phyloP scores from a whole-genome alignment of 2,329 filamentous ascomycete species.

The Penicillium griseofulvum region DNA sequence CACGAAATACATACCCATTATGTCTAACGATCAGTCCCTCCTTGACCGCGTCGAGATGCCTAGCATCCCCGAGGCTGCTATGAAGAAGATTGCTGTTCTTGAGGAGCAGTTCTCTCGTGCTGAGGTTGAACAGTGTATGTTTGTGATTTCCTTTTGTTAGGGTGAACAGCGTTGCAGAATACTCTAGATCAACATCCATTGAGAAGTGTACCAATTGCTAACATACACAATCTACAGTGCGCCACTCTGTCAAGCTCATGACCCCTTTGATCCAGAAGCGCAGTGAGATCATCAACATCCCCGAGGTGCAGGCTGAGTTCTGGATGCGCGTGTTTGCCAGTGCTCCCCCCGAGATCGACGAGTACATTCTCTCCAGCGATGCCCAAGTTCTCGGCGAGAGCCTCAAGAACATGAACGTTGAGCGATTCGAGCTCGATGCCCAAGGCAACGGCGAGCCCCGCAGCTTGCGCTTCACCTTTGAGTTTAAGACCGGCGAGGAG shows the following conservation, averaged over 20 bases:
- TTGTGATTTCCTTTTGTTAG: background rate
- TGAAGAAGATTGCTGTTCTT: slow-evolving; percentile 66
- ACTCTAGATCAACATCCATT: background rate
- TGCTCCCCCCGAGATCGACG: slow-evolving; percentile 79
- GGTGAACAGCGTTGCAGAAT: background rate
- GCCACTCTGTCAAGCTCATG: slow-evolving; percentile 67
- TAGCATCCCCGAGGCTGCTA: slow-evolving; percentile 47
- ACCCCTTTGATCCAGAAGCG: slow-evolving; percentile 75
- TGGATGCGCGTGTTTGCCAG: slow-evolving; percentile 93
- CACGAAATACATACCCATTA: slow-evolving; percentile 7
- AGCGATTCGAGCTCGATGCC: slow-evolving; percentile 70
- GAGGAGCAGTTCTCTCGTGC: slow-evolving; percentile 81
- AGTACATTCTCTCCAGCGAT: slow-evolving; percentile 81
- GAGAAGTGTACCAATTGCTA: background rate
- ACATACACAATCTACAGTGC: slow-evolving; percentile 52
- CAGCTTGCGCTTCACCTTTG: slow-evolving; percentile 72
- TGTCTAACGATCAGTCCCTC: slow-evolving; percentile 31
- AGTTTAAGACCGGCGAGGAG: slow-evolving; percentile 60
- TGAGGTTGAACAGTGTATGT: slow-evolving; percentile 78
- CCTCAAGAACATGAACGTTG: slow-evolving; percentile 68
- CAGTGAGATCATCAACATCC: slow-evolving; percentile 64
- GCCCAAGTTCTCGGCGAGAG: slow-evolving; percentile 63
- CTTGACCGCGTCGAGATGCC: slow-evolving; percentile 37
- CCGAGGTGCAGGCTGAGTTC: slow-evolving; percentile 64
- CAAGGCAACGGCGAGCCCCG: slow-evolving; percentile 70